Base-by-base conservation (phyloP, 257 asterid species). In the Cinchona pubescens region DNA sequence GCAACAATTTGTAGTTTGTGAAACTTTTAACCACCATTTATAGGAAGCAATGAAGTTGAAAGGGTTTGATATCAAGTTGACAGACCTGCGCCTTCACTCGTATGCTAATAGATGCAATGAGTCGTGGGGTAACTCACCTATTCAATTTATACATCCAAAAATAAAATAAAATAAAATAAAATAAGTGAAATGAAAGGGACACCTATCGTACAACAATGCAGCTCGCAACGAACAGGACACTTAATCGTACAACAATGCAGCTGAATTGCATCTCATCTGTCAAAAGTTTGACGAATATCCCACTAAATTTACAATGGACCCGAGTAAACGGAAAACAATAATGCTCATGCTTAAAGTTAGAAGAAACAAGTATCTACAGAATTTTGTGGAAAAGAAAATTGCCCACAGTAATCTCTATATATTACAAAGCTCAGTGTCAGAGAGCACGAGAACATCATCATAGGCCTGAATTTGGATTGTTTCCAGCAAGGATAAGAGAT, bases 401-500 rank as follows among this genome's bases (percentile, higher is more conserved):
- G 29, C 34, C 34, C 48, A 8, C 48, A 19, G 37, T 27, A 45
- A 43, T 25, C 60, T 27, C 4, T 32, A 32, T 51, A 51, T 71
- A 51, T 29, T 35, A 35, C 12, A 2, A 19, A 32, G 46, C 19
- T 35, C 3, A 69, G 42, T 46, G 58, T 14, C 53, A 48, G 18
- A 14, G 19, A 49, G 58, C 58, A 49, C 1, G n/a, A 61, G 67
- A 61, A 61, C 37, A 61, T 30, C 25, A 51, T 84, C 74, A 94
- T 10, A 92, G 80, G 46, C 89, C 96, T 56, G 92, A 82, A 65
- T 94, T 94, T 2, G 97, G 97, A 83, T 92, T 94, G 90, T 92
- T 87, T 70, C 99, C 98, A 43, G 97, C 96, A 72, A 94, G 98
- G 88, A 94, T 92, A 42, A 94, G 99, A 21, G 99, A 94, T 59